Evolutionary conservation across 371 early-diverging fungal genomes (phyloP).

Genomic region (Rhizopus microsporus): DNA sequence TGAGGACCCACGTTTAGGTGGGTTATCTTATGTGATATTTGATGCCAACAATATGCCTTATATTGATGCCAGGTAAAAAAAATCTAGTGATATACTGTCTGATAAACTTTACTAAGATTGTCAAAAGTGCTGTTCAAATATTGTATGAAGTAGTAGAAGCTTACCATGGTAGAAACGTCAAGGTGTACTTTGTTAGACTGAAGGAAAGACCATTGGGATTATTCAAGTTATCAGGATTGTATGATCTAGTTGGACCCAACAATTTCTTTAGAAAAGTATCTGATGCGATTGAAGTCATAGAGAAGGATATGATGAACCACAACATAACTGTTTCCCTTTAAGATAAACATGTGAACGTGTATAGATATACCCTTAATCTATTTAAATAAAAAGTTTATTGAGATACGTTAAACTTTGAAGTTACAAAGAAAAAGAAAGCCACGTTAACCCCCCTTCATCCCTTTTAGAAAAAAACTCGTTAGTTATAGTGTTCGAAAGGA

Average conservation of each 20-base stretch:
- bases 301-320: conserved; percentile 41
- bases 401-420: too few relatives aligned
- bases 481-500: too few relatives aligned
- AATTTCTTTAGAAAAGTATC: conserved; percentile 66
- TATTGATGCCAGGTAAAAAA: conserved; percentile 80
- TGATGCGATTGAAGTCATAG: conserved; percentile 61
- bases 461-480: too few relatives aligned
- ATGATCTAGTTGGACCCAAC: conserved; percentile 62
- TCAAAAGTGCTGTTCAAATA: conserved; percentile 78
- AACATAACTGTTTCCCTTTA: conserved; percentile 3
- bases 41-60: conserved; percentile 85
- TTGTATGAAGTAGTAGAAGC: conserved; percentile 85
- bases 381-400: too few relatives aligned
- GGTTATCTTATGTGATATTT: conserved; percentile 73
- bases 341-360: conserved; percentile 1
- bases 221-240: conserved; percentile 73
- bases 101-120: not conserved
- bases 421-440: too few relatives aligned
- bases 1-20: conserved; percentile 71
- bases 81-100: not conserved
- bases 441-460: too few relatives aligned
- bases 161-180: conserved; percentile 73
- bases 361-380: not conserved
- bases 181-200: conserved; percentile 85
- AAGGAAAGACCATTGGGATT: conserved; percentile 63